Evolutionary conservation across 768 basidiomycete species (phyloP).

Genomic region (Ramaria rubella): DNA sequence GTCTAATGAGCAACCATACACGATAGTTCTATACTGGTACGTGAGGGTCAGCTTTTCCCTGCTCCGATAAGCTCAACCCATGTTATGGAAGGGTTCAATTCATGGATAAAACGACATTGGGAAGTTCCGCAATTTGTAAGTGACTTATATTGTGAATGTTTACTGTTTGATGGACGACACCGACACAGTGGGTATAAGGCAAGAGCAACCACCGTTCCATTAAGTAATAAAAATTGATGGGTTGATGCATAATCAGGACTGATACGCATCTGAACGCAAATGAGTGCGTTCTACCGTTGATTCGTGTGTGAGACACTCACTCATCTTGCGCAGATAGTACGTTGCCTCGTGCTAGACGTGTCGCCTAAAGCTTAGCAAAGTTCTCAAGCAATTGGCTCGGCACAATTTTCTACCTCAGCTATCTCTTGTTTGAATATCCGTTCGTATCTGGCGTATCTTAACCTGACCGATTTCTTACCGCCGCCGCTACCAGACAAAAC

Average conservation of each 20-base stretch:
- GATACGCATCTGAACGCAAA: constrained; percentile 57
- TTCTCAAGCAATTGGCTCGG: constrained; percentile 40
- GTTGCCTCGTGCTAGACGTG: background rate
- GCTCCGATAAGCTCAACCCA: too few relatives aligned
- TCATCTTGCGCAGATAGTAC: background rate
- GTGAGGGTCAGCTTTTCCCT: too few relatives aligned
- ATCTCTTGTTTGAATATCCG: constrained; percentile 37
- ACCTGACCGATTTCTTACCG: constrained; percentile 1
- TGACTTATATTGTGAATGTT: background rate
- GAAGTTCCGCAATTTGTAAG: constrained; percentile 48
- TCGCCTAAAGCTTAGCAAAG: background rate
- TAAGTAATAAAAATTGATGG: background rate
- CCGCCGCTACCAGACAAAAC: constrained; percentile 59
- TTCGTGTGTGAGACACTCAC: too few relatives aligned
- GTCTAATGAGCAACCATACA: too few relatives aligned
- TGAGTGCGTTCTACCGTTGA: constrained; percentile 44
- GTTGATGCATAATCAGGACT: constrained; percentile 34
- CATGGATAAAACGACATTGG: constrained; percentile 72
- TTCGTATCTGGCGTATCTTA: constrained; percentile 9
- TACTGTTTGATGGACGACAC: too few relatives aligned
- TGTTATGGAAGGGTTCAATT: constrained; percentile 64
- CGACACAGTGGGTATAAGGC: constrained; percentile 52
- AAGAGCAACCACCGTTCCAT: constrained; percentile 13
- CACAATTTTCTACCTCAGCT: constrained; percentile 68
- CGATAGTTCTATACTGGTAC: too few relatives aligned